A percentile compares a stretch with the other conserved stretches of the same genome.
Conservation (phyloP, 306 rosid genomes). For the Boehmeria nivea region DNA sequence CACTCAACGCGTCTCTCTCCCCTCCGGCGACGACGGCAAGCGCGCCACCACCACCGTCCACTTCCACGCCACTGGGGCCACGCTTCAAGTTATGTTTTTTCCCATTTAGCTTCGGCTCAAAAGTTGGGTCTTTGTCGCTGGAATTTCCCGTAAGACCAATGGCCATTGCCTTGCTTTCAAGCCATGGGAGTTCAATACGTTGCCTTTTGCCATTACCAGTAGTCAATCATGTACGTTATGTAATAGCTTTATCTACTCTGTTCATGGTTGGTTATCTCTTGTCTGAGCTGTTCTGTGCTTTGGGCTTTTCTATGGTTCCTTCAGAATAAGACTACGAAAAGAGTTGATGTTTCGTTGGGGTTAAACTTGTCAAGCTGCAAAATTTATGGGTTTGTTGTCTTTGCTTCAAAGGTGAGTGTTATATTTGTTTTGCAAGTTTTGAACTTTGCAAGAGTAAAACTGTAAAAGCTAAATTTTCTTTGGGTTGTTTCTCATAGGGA, state of each 20-base stretch:
- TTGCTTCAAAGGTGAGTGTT: conserved; percentile 21
- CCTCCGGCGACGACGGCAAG: no score
- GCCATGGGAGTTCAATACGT: conserved; percentile 9
- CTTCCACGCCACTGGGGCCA: no score
- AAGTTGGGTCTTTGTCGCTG: neutral
- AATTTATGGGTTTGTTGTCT: conserved; percentile 16
- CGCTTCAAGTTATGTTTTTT: no score
- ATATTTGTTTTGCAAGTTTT: conserved; percentile 2
- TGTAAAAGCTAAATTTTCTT: neutral
- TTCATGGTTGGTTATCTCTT: neutral
- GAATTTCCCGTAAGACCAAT: neutral
- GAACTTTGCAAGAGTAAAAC: neutral
- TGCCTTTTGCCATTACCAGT: conserved; percentile 11
- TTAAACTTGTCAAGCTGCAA: conserved; percentile 12
- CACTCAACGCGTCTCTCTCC: no score
- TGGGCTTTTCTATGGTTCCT: no score
- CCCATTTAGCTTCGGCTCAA: no score
- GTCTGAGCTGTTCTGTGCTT: no score
- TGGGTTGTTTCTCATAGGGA: conserved; percentile 13
- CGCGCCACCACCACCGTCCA: no score
- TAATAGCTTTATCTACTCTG: neutral
- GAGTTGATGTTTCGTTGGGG: neutral
- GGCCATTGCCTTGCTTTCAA: conserved; percentile 11
- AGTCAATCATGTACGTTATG: conserved; percentile 25
- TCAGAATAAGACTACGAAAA: no score